These are phyloP conservation scores for Didymella exigua DNA, from an alignment of 2,329 filamentous ascomycete genomes.

Conservation along the genomic window DNA sequence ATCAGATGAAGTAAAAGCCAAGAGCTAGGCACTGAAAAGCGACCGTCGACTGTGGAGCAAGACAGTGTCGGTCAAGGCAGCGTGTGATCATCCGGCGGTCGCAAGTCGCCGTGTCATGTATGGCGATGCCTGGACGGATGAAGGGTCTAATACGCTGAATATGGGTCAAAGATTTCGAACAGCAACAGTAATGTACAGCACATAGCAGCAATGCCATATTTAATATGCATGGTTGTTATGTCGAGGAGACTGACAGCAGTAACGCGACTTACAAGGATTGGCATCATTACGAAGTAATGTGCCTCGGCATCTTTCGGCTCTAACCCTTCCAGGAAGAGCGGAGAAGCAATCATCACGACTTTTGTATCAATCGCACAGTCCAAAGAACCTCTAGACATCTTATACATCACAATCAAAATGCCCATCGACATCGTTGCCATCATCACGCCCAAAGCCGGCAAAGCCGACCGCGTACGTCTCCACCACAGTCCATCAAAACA, in stretches of 20 bases:
- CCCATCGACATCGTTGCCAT: slow-evolving; percentile 40
- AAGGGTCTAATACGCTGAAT: neutral
- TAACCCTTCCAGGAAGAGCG: slow-evolving; percentile 14
- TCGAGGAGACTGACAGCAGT: neutral
- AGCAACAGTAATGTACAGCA: neutral
- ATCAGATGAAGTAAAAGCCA: neutral
- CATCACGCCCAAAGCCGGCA: slow-evolving; percentile 39
- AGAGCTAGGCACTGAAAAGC: neutral
- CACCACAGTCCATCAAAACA: neutral
- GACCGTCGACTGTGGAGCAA: neutral
- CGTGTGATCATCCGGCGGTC: neutral
- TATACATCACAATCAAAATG: slow-evolving; percentile 10
- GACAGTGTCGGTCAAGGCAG: neutral
- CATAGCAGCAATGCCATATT: neutral
- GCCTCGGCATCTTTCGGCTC: slow-evolving; percentile 36
- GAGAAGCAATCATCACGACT: slow-evolving; percentile 12
- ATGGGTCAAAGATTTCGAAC: neutral
- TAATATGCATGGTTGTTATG: neutral
- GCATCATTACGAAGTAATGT: slow-evolving; percentile 10
- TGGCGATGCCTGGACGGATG: neutral
- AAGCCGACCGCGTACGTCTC: slow-evolving; percentile 37
- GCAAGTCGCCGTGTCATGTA: neutral
- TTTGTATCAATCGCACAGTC: neutral
- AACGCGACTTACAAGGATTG: neutral
- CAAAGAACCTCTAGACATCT: neutral